A percentile compares a stretch with the other conserved stretches of the same genome.
phyloP scores from a whole-genome alignment of 148 eudicot species.

The Dianthus caryophyllus region DNA sequence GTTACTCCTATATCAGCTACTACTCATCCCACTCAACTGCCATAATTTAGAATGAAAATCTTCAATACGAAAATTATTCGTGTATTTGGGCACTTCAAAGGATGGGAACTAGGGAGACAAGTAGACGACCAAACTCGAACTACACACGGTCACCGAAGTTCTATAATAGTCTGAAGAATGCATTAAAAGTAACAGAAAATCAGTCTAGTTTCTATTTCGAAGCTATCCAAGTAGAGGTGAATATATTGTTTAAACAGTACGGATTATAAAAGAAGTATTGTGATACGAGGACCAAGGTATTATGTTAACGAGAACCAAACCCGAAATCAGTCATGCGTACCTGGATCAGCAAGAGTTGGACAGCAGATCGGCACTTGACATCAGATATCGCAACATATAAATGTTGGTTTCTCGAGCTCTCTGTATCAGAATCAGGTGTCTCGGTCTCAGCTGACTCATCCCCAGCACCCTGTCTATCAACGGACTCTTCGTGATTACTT shows the following conservation, averaged over 20 bases:
- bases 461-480: slow-evolving; percentile 32
- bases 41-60: neutral
- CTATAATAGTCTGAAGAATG: neutral
- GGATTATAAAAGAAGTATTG: neutral
- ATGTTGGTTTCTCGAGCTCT: slow-evolving; percentile 41
- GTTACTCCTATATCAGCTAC: neutral
- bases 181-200: neutral
- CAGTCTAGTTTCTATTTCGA: neutral
- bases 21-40: neutral
- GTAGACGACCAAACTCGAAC: neutral
- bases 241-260: neutral
- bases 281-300: no score
- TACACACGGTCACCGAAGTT: neutral
- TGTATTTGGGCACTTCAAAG: neutral
- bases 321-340: slow-evolving; percentile 30
- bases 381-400: slow-evolving; percentile 69
- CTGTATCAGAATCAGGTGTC: slow-evolving; percentile 44
- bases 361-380: slow-evolving; percentile 78
- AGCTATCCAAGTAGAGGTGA: neutral
- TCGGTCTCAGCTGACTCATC: slow-evolving; percentile 48
- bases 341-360: slow-evolving; percentile 91
- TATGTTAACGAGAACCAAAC: neutral
- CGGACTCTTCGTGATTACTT: slow-evolving; percentile 45
- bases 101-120: neutral
- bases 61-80: no score